These are phyloP conservation scores for Saturnispora quitensis DNA, from an alignment of 805 yeast species.

Conservation along the genomic window DNA sequence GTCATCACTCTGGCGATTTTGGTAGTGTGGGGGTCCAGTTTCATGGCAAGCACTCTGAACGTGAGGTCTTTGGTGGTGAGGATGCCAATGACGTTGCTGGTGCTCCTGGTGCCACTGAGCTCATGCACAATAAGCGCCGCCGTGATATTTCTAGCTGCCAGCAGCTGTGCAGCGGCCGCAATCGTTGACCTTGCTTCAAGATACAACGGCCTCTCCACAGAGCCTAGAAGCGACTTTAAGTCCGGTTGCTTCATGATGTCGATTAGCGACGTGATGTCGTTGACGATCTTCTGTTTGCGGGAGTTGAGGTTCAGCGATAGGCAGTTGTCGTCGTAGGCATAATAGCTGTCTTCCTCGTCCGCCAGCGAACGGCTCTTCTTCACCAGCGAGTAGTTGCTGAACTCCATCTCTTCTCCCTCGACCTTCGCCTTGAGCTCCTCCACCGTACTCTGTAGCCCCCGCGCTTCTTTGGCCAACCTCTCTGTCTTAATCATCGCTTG, in stretches of 20 bases:
- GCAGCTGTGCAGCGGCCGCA: conserved; percentile 30
- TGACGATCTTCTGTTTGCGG: conserved; percentile 22
- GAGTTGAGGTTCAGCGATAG: not conserved
- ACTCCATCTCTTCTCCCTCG: not conserved
- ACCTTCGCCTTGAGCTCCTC: conserved; percentile 15
- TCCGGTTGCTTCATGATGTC: conserved; percentile 35
- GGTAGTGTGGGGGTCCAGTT: conserved; percentile 28
- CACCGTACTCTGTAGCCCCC: conserved; percentile 25
- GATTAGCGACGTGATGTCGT: conserved; percentile 31
- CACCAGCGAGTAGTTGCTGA: conserved; percentile 12
- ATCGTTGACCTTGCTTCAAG: conserved; percentile 32
- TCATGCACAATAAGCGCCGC: conserved; percentile 30
- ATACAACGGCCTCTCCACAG: conserved; percentile 21
- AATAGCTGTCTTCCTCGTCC: no score
- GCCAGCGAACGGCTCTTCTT: not conserved
- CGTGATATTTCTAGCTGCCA: conserved; percentile 32
- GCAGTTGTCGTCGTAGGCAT: not conserved
- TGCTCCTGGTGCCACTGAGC: conserved; percentile 15
- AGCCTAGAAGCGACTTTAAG: conserved; percentile 19
- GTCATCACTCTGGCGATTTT: conserved; percentile 37
- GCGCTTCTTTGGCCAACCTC: conserved; percentile 31
- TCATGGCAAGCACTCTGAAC: conserved; percentile 32
- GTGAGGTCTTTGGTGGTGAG: conserved; percentile 39
- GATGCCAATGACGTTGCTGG: conserved; percentile 34
- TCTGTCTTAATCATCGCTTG: conserved; percentile 38